These are phyloP conservation scores for Fusarium liriodendri DNA, from an alignment of 2,329 filamentous ascomycete genomes.

Conservation along the genomic window DNA sequence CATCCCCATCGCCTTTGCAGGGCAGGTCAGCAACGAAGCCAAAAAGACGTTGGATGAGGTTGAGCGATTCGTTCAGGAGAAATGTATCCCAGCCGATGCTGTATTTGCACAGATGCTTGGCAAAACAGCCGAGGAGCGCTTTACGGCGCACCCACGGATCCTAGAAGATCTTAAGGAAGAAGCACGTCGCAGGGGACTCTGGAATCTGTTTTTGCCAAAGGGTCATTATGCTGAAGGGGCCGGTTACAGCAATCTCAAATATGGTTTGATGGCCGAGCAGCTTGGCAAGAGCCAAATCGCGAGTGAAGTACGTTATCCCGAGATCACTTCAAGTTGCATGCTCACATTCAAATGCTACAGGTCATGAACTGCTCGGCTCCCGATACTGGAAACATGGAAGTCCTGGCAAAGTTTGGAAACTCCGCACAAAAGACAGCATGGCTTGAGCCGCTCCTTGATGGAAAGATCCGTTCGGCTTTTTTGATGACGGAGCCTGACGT, in stretches of 20 bases:
- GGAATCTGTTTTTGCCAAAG: background rate
- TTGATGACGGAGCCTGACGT: slow-evolving; percentile 7
- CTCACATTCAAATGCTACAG: background rate
- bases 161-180: background rate
- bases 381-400: background rate
- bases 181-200: background rate
- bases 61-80: background rate
- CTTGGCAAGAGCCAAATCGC: background rate
- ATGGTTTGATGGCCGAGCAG: slow-evolving; percentile 3
- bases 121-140: background rate
- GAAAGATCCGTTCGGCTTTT: slow-evolving; percentile 8
- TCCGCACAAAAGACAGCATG: background rate
- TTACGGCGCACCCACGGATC: background rate
- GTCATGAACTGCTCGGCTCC: background rate
- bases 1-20: background rate
- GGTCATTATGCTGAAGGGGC: background rate
- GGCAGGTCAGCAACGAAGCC: background rate
- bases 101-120: background rate
- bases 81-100: slow-evolving; percentile 4
- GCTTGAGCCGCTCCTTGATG: background rate
- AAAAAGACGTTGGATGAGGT: background rate
- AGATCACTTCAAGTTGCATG: background rate
- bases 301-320: background rate
- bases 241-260: slow-evolving; percentile 3
- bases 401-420: background rate